Evolutionary conservation across 1,284 basidiomycete species (phyloP).

Genomic region (Anthracocystis panici-leucophaei): DNA sequence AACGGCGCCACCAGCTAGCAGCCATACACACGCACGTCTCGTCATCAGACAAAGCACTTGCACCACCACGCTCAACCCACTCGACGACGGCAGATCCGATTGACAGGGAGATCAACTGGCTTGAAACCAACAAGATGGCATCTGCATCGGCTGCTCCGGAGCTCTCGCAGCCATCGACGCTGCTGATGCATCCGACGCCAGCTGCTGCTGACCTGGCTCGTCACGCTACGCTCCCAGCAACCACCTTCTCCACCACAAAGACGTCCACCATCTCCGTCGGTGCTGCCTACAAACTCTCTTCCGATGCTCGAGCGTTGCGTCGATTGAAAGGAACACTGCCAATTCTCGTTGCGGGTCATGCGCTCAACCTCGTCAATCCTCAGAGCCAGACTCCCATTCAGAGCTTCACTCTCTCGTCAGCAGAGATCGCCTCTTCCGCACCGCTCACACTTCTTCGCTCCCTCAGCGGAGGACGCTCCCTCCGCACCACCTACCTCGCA

Average conservation of each 20-base stretch:
- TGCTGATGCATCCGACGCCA: slow-evolving; percentile 31
- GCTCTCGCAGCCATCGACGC: slow-evolving; percentile 38
- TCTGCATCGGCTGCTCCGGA: slow-evolving; percentile 31
- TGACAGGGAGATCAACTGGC: not conserved
- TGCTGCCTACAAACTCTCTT: slow-evolving; percentile 48
- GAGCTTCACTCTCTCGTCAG: slow-evolving; percentile 42
- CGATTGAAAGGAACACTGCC: slow-evolving; percentile 44
- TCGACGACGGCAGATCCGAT: slow-evolving; percentile 6
- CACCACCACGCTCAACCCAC: not conserved
- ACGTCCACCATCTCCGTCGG: slow-evolving; percentile 32
- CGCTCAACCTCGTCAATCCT: slow-evolving; percentile 51
- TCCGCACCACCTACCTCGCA: slow-evolving; percentile 42
- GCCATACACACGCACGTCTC: too few relatives aligned
- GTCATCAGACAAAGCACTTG: too few relatives aligned
- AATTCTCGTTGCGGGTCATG: slow-evolving; percentile 36
- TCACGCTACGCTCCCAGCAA: slow-evolving; percentile 35
- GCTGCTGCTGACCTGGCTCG: slow-evolving; percentile 33
- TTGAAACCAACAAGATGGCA: slow-evolving; percentile 20
- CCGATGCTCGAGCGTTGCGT: slow-evolving; percentile 30
- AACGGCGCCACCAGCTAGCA: not conserved
- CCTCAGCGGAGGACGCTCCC: slow-evolving; percentile 18
- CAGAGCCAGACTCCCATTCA: slow-evolving; percentile 43
- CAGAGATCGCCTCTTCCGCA: slow-evolving; percentile 33
- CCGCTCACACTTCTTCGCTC: slow-evolving; percentile 42
- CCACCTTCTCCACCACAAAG: slow-evolving; percentile 30